Evolutionary conservation across 148 eudicot genomes (phyloP), one percentile per base, ranked within the genome.

Genomic region (Vaccinium macrocarpon): DNA sequence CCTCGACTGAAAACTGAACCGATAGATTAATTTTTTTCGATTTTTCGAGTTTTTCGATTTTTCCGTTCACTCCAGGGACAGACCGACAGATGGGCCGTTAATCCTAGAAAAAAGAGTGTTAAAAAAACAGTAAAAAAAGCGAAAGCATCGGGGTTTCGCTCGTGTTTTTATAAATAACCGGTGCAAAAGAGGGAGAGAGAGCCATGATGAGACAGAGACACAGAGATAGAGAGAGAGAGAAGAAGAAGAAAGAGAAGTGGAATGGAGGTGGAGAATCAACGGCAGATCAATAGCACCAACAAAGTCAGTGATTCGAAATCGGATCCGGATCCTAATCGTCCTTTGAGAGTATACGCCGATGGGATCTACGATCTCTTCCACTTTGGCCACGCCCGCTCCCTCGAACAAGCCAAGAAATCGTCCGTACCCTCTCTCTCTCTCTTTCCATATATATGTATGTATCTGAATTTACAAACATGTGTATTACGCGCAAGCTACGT

Each of bases 341-440:
- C 91, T 1, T 90, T 93, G 59, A 92, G 98, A 32, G 95, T 95
- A 1, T 95, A 95, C 77, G 95, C 98, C 9, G 98, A 95, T 57
- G 98, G 98, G 55, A 95, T 95, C 83, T 95, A 94, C 88, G 98
- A 95, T 90, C 94, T 95, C 87, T 94, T 95, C 81, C 98, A 95
- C 82, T 92, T 91, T 71, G 98, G 98, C 72, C 98, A 95, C 81
- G 98, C 97, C 81, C 96, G 97, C 27, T 91, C 98, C 78, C 97
- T 95, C 61, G 98, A 95, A 84, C 98, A 95, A 86, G 98, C 97
- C 51, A 95, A 95, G 84, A 89, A 91, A 86, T 57, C 86, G 97
- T 95, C 46, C 18, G 68, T 64, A 2, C 19, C 2, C 32, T 74
- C 18, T 55, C 21, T 19, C 18, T 55, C 50, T 35, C 29, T 80